Percentiles rank a stretch among this genome's conserved stretches.
Evolutionary conservation across 208 protist genomes (phyloP).

Genomic region (Leishmania gerbilli): DNA sequence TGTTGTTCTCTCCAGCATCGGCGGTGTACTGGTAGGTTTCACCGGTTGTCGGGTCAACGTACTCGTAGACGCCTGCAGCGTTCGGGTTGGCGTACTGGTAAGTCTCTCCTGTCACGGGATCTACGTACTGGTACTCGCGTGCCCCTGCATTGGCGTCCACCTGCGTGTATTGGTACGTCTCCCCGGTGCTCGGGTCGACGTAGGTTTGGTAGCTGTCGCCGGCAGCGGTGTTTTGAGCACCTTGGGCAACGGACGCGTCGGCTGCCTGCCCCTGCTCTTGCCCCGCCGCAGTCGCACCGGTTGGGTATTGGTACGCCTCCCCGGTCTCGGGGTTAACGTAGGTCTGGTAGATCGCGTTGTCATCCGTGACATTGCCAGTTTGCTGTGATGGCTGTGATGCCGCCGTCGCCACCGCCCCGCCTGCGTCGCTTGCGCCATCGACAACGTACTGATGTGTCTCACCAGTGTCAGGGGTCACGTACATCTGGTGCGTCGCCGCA

Average conservation of each 20-base stretch:
- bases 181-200: slow-evolving; percentile 38
- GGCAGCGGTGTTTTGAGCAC: neutral
- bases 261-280: slow-evolving; percentile 2
- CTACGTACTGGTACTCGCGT: slow-evolving; percentile 38
- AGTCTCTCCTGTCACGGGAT: slow-evolving; percentile 36
- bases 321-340: slow-evolving; percentile 39
- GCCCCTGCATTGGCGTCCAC: neutral
- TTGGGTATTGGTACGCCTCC: slow-evolving; percentile 29
- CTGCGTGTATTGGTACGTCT: slow-evolving; percentile 40
- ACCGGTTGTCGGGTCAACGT: slow-evolving; percentile 28
- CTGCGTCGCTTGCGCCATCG: neutral
- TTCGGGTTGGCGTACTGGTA: slow-evolving; percentile 27
- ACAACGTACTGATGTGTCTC: slow-evolving; percentile 34
- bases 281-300: neutral
- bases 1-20: neutral
- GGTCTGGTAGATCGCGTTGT: slow-evolving; percentile 24
- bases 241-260: neutral
- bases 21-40: slow-evolving; percentile 35
- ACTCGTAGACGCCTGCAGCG: slow-evolving; percentile 9
- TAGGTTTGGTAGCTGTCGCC: slow-evolving; percentile 27
- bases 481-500: slow-evolving; percentile 12
- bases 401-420: neutral
- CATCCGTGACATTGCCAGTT: neutral
- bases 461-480: slow-evolving; percentile 37
- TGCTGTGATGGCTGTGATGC: slow-evolving; percentile 7